Evolutionary conservation across 2,329 filamentous ascomycete species (phyloP).

Genomic region (Aspergillus oerlinghausenensis): DNA sequence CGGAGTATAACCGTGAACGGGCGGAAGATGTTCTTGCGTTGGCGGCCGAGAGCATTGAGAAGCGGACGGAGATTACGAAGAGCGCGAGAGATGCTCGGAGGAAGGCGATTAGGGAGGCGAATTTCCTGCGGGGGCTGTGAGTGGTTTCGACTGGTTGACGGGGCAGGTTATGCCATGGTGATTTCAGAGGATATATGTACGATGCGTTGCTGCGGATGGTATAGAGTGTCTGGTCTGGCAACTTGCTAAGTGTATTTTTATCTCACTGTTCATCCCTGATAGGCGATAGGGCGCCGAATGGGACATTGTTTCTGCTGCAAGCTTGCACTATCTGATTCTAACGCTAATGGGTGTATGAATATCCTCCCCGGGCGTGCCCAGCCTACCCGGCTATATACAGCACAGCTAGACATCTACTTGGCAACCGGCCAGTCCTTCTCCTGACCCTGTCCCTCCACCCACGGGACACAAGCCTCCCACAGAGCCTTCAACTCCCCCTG

Average conservation of each 20-base stretch:
- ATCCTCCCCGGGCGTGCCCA: too few species aligned
- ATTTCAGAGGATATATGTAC: constrained; percentile 10
- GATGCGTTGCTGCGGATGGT: constrained; percentile 9
- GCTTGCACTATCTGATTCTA: not conserved
- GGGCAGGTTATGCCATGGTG: constrained; percentile 3
- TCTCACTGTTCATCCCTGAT: constrained; percentile 21
- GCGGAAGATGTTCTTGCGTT: constrained; percentile 24
- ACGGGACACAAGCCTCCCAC: constrained; percentile 28
- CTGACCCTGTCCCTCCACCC: constrained; percentile 30
- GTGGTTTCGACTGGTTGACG: constrained; percentile 3
- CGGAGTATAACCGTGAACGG: constrained; percentile 27
- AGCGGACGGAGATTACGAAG: constrained; percentile 40
- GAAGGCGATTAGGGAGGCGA: constrained; percentile 44
- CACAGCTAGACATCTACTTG: not conserved
- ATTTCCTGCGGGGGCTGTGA: constrained; percentile 47
- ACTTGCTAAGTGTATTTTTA: constrained; percentile 30
- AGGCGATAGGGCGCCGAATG: constrained; percentile 7
- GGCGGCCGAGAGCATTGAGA: constrained; percentile 33
- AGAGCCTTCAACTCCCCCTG: constrained; percentile 25
- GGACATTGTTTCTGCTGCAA: not conserved
- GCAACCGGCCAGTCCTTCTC: constrained; percentile 29
- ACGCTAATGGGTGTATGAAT: not conserved
- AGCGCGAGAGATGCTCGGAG: constrained; percentile 42
- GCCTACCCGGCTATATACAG: not conserved
- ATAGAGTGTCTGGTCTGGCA: constrained; percentile 2